Evolutionary conservation across 1,284 basidiomycete genomes (phyloP).

Genomic region (Naganishia sp.): DNA sequence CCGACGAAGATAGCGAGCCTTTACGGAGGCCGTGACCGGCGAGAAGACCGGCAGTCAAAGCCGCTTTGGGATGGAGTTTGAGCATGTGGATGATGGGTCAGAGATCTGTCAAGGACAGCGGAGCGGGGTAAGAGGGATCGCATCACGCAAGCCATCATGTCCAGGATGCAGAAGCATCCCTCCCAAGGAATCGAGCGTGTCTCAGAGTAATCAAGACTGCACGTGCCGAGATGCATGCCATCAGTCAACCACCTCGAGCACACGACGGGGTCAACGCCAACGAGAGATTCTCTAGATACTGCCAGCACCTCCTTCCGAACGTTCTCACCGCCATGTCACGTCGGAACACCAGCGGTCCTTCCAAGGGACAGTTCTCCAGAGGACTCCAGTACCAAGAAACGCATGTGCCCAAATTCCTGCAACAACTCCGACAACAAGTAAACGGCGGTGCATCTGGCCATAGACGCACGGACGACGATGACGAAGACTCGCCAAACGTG

Average conservation of each 20-base stretch:
- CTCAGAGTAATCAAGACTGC: background rate
- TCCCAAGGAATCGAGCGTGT: background rate
- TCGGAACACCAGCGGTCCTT: constrained; percentile 15
- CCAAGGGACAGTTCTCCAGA: constrained; percentile 24
- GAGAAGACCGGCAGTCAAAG: constrained; percentile 56
- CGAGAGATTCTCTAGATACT: background rate
- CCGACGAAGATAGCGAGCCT: constrained; percentile 52
- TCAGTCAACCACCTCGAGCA: background rate
- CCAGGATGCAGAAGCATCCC: background rate
- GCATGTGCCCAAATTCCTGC: constrained; percentile 31
- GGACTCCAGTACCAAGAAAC: constrained; percentile 31
- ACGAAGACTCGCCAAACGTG: constrained; percentile 21
- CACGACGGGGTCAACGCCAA: background rate
- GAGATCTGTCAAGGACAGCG: background rate
- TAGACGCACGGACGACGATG: constrained; percentile 1
- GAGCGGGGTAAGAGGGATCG: background rate
- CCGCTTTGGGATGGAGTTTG: constrained; percentile 49
- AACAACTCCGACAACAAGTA: constrained; percentile 26
- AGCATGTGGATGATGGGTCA: background rate
- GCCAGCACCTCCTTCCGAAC: background rate
- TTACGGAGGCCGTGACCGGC: constrained; percentile 60
- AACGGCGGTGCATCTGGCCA: constrained; percentile 13
- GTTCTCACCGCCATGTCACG: constrained; percentile 18
- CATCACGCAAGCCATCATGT: too few species aligned
- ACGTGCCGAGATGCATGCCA: background rate